Conservation (phyloP, 75 land plant genomes). For the Picea sitchensis region DNA sequence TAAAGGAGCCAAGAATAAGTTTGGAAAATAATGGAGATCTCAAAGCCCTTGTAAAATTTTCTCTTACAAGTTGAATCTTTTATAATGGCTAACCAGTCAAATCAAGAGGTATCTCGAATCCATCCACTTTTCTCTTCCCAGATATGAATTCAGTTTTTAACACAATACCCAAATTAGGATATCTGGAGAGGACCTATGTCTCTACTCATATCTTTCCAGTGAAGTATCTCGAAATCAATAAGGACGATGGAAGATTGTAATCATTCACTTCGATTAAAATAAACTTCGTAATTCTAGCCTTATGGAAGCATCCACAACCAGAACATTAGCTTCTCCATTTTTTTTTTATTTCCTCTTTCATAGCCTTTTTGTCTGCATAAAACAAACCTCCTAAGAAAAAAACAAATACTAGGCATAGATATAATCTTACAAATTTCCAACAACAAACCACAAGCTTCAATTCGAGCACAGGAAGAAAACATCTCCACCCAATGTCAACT, state of each 20-base stretch:
- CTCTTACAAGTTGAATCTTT: constrained; percentile 57
- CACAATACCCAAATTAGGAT: constrained; percentile 75
- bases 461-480: too few relatives aligned
- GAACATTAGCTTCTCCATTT: not conserved
- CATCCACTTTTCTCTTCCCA: constrained; percentile 80
- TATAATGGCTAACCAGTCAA: constrained; percentile 78
- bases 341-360: too few relatives aligned
- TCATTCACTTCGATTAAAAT: constrained; percentile 93
- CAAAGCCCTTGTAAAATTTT: constrained; percentile 55
- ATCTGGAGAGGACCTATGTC: constrained; percentile 80
- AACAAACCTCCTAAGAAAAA: too few relatives aligned
- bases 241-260: constrained; percentile 86
- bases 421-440: too few relatives aligned
- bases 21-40: too few relatives aligned
- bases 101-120: constrained; percentile 85
- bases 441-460: too few relatives aligned
- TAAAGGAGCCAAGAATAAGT: too few relatives aligned
- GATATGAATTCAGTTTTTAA: constrained; percentile 93
- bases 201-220: constrained; percentile 91
- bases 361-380: too few relatives aligned
- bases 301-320: too few relatives aligned
- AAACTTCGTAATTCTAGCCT: constrained; percentile 68
- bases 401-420: too few relatives aligned
- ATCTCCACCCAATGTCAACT: too few relatives aligned
- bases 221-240: constrained; percentile 77